Evolutionary conservation across 257 asterid species (phyloP).

Genomic region (Mitragyna speciosa): DNA sequence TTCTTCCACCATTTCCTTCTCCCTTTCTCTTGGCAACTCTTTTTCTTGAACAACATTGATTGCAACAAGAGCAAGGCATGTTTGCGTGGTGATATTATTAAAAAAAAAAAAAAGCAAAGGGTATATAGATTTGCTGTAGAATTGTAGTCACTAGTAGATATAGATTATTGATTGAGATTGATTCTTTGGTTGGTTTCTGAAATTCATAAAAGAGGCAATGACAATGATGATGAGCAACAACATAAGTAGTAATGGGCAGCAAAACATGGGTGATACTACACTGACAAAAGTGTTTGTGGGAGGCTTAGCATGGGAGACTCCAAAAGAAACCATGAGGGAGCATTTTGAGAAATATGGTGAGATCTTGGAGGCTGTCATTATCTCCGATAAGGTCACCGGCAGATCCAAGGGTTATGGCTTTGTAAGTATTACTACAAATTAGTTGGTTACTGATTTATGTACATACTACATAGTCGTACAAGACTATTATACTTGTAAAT

Average conservation of each 20-base stretch:
- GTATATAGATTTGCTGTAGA: neutral
- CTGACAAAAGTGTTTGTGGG: slow-evolving; percentile 91
- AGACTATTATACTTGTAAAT: neutral
- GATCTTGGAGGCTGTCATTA: slow-evolving; percentile 90
- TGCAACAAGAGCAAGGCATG: neutral
- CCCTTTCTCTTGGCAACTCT: too few relatives aligned
- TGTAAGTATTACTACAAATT: slow-evolving; percentile 39
- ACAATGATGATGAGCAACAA: slow-evolving; percentile 27
- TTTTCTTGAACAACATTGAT: neutral
- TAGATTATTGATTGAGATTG: neutral
- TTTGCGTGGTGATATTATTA: neutral
- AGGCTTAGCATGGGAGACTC: slow-evolving; percentile 97
- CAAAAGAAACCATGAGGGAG: slow-evolving; percentile 67
- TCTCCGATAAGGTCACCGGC: slow-evolving; percentile 87
- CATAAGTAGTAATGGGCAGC: slow-evolving; percentile 3
- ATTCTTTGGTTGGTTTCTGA: neutral
- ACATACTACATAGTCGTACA: neutral
- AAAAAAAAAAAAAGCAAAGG: neutral
- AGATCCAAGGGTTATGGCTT: slow-evolving; percentile 99
- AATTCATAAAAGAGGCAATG: neutral
- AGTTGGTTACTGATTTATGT: neutral
- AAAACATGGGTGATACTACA: slow-evolving; percentile 49
- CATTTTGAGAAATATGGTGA: slow-evolving; percentile 81
- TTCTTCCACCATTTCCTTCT: neutral
- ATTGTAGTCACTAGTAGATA: neutral